Conservation (phyloP, 345 rosid species). For the Pistacia integerrima region DNA sequence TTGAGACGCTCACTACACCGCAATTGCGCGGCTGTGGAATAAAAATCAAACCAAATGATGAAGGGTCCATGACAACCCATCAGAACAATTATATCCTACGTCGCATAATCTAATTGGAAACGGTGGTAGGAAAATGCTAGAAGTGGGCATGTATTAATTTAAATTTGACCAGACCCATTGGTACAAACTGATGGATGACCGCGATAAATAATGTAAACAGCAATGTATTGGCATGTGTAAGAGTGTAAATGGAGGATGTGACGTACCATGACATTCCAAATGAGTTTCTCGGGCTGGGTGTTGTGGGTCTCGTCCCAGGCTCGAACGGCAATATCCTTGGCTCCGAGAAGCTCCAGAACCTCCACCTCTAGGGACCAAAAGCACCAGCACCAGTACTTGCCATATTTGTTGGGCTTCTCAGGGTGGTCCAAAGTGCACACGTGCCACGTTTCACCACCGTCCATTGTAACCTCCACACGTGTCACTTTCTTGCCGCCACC, state of each 20-base stretch:
- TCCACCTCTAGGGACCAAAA: constrained; percentile 91
- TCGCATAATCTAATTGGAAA: neutral
- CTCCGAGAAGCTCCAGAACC: constrained; percentile 71
- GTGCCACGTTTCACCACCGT: constrained; percentile 93
- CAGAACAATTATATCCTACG: neutral
- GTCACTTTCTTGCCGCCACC: constrained; percentile 97
- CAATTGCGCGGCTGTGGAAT: no score
- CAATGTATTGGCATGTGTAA: neutral
- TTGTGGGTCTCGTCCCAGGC: constrained; percentile 93
- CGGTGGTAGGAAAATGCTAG: neutral
- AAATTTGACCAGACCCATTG: neutral
- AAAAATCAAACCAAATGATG: no score
- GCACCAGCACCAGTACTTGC: constrained; percentile 96
- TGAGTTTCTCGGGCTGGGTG: constrained; percentile 95
- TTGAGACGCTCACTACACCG: no score
- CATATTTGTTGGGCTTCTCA: constrained; percentile 74
- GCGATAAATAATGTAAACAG: neutral
- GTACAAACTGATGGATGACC: neutral
- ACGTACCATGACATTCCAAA: constrained; percentile 91
- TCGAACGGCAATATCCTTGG: constrained; percentile 86
- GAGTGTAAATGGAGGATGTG: neutral
- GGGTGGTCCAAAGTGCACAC: constrained; percentile 71
- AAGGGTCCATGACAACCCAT: neutral
- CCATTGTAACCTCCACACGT: constrained; percentile 89
- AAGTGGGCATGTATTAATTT: neutral